A percentile compares a stretch with the other conserved stretches of the same genome.
These are phyloP conservation scores for Tricholoma terreum DNA, from an alignment of 768 basidiomycete species.

Conservation along the genomic window DNA sequence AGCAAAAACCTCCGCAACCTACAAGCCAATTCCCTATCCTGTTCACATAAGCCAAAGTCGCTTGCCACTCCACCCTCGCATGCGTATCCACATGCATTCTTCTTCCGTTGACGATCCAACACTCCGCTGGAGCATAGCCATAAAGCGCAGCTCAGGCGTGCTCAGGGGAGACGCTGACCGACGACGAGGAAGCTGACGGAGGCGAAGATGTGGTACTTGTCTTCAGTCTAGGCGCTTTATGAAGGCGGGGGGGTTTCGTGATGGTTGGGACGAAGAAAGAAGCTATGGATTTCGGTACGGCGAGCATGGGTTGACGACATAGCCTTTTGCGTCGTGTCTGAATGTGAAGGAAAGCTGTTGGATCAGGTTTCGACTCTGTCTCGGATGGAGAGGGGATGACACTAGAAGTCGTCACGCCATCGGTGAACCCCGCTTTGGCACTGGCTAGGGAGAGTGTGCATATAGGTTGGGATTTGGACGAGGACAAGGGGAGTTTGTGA, in stretches of 20 bases:
- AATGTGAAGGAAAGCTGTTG: conserved; percentile 13
- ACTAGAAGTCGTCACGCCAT: conserved; percentile 2
- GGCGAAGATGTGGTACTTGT: background rate
- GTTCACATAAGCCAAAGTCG: conserved; percentile 9
- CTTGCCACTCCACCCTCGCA: background rate
- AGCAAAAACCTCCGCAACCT: conserved; percentile 16
- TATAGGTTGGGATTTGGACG: conserved; percentile 20
- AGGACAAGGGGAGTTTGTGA: conserved; percentile 10
- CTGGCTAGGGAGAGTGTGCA: conserved; percentile 20
- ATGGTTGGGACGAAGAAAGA: conserved; percentile 11
- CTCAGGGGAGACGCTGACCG: background rate
- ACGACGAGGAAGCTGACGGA: background rate
- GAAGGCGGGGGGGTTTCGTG: conserved; percentile 19
- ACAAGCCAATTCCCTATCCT: conserved; percentile 18
- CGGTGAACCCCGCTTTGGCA: background rate
- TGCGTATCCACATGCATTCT: background rate
- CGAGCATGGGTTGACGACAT: background rate
- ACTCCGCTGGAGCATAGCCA: conserved; percentile 18
- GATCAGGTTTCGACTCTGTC: conserved; percentile 9
- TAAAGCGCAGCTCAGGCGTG: conserved; percentile 15
- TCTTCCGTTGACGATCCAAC: conserved; percentile 6
- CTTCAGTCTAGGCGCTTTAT: conserved; percentile 7
- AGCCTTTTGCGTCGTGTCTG: conserved; percentile 11
- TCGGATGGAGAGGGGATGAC: conserved; percentile 18
- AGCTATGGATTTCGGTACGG: conserved; percentile 4